phyloP scores from a whole-genome alignment of 352 stramenopile genomes.

The Phytophthora lateralis region DNA sequence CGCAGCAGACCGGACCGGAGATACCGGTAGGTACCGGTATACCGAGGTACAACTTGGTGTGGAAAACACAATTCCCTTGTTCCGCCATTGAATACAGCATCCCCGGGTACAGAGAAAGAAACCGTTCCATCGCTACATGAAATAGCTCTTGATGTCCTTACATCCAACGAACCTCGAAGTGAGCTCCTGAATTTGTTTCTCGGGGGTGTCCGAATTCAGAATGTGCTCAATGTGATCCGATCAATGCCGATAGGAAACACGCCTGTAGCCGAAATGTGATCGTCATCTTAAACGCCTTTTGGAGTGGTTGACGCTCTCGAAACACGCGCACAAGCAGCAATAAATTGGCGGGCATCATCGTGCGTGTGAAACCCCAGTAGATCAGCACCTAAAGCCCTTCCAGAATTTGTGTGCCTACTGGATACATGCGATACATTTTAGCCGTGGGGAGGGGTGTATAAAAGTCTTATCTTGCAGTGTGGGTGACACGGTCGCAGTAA shows the following conservation, averaged over 20 bases:
- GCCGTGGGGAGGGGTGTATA: too few relatives aligned
- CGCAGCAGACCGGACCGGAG: too few relatives aligned
- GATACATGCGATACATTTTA: constrained; percentile 88
- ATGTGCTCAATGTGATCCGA: constrained; percentile 80
- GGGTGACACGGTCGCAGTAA: constrained; percentile 76
- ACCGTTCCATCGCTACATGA: constrained; percentile 88
- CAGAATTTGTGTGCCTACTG: too few relatives aligned
- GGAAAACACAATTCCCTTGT: too few relatives aligned
- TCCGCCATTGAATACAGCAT: too few relatives aligned
- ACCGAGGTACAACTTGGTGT: too few relatives aligned
- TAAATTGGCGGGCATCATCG: constrained; percentile 87
- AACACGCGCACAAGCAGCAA: constrained; percentile 76
- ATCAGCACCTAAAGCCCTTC: constrained; percentile 83
- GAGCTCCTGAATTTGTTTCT: constrained; percentile 65
- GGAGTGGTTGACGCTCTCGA: constrained; percentile 80
- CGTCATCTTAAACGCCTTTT: constrained; percentile 80
- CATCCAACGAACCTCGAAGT: constrained; percentile 64
- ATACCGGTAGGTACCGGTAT: too few relatives aligned
- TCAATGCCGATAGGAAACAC: constrained; percentile 89
- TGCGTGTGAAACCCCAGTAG: constrained; percentile 89
- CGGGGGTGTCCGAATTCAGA: constrained; percentile 46
- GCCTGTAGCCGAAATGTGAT: constrained; percentile 79
- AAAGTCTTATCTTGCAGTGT: constrained; percentile 82
- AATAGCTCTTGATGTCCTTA: constrained; percentile 88
- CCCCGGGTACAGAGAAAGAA: constrained; percentile 82